Base-by-base conservation (phyloP, 305 asterid species). In the Solanum aculeatissimum region DNA sequence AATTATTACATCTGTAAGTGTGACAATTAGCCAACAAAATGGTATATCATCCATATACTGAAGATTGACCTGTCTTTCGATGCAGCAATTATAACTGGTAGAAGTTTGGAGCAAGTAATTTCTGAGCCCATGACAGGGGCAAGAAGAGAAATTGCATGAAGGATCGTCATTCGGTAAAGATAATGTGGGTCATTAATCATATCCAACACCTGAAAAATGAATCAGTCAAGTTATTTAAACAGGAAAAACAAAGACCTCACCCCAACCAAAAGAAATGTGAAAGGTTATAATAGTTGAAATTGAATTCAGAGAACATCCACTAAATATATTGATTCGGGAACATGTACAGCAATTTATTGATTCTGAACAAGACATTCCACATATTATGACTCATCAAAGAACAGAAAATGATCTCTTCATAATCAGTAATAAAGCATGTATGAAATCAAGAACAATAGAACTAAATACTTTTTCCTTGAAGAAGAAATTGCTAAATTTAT, bases 111-210 rank as follows among this genome's bases (percentile, higher is more conserved):
- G 74, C 89, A 87, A 27, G 91, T 87, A 69, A 89, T 83, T 83
- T 89, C 91, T 27, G 91, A 86, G 66, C 92, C 90, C 92, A 89
- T 86, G 32, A 89, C 92, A 71, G 90, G 92, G 85, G 92, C 90
- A 86, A 89, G 91, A 38, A 89, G 89, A 79, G 91, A 89, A 78
- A 89, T 62, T 21, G 91, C 91, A 78, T 82, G 84, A 45, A 89
- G 88, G 70, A 89, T 87, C 79, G 91, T 89, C 91, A 89, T 89
- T 51, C 91, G 90, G 77, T 89, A 87, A 81, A 89, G 88, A 85
- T 89, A 89, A 86, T 89, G 91, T 53, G 91, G 90, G 86, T 89
- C 89, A 71, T 83, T 89, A 49, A 88, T 86, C 92, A 89, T 88
- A 38, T 86, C 90, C 87, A 89, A 19, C 45, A 89, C 90, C 92